Conservation (phyloP, 306 rosid species). For the Dryas drummondii region DNA sequence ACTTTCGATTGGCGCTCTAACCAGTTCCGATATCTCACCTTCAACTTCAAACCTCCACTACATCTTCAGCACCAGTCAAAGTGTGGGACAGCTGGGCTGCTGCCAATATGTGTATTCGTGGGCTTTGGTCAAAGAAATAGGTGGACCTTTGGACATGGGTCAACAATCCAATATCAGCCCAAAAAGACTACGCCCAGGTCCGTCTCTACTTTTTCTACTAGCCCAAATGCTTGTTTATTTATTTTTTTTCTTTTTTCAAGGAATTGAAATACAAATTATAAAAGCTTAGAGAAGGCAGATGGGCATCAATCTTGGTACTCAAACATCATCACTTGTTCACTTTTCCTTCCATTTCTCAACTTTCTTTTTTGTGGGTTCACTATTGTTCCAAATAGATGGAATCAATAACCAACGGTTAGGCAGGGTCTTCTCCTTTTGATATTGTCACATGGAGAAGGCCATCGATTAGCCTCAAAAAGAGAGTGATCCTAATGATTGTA, state of each 20-base stretch:
- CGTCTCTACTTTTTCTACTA: no score
- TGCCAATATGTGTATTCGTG: not conserved
- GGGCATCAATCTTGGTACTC: no score
- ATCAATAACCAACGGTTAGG: slow-evolving; percentile 1
- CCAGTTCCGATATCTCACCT: not conserved
- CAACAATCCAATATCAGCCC: no score
- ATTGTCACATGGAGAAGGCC: slow-evolving; percentile 20
- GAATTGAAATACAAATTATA: no score
- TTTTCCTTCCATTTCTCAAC: no score
- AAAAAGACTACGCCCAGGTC: no score
- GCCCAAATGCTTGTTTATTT: no score
- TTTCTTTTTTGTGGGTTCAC: no score
- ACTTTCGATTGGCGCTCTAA: not conserved
- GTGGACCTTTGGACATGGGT: not conserved
- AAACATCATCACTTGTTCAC: no score
- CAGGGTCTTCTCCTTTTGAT: slow-evolving; percentile 3
- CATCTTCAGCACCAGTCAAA: not conserved
- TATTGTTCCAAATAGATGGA: no score
- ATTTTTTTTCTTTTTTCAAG: no score
- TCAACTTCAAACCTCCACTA: not conserved
- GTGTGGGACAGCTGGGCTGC: not conserved
- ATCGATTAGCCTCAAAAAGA: slow-evolving; percentile 8
- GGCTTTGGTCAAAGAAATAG: not conserved
- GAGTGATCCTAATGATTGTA: slow-evolving; percentile 23
- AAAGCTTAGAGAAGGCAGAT: no score